Conservation (phyloP, 192 early-diverging fungal species). For the Linnemannia schmuckeri region DNA sequence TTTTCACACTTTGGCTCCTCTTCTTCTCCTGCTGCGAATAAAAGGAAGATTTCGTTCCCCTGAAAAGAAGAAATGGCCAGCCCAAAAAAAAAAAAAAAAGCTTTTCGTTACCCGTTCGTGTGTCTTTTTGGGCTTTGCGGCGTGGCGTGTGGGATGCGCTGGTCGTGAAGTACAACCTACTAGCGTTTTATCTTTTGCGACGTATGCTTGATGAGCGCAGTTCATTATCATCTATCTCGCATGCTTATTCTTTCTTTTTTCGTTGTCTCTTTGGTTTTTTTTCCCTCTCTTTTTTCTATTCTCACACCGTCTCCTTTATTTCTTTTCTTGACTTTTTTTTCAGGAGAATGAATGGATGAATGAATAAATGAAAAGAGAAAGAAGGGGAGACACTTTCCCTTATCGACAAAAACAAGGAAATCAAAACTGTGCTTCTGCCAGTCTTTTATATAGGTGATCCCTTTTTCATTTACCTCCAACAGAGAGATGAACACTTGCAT, state of each 20-base stretch:
- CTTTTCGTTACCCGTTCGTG: neutral
- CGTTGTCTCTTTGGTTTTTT: neutral
- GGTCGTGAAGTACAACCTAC: neutral
- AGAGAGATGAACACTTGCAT: too few species aligned
- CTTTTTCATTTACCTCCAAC: neutral
- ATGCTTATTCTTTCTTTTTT: neutral
- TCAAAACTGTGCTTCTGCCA: too few species aligned
- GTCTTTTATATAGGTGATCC: neutral
- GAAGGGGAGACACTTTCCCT: neutral
- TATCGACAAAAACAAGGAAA: neutral
- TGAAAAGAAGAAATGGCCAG: neutral
- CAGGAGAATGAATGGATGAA: neutral
- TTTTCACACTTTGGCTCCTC: neutral
- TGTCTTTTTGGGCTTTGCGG: neutral
- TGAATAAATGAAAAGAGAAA: neutral
- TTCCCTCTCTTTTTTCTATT: neutral
- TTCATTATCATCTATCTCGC: neutral
- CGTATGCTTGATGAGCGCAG: neutral
- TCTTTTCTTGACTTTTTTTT: neutral
- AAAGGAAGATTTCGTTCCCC: neutral
- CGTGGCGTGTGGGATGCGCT: neutral
- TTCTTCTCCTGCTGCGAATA: too few species aligned
- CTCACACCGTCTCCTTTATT: conserved; percentile 6
- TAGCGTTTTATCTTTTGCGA: neutral
- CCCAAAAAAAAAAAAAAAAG: neutral